Evolutionary conservation across 2,329 filamentous ascomycete genomes (phyloP).

Genomic region (Immersiporthe knoxdaviesiana): DNA sequence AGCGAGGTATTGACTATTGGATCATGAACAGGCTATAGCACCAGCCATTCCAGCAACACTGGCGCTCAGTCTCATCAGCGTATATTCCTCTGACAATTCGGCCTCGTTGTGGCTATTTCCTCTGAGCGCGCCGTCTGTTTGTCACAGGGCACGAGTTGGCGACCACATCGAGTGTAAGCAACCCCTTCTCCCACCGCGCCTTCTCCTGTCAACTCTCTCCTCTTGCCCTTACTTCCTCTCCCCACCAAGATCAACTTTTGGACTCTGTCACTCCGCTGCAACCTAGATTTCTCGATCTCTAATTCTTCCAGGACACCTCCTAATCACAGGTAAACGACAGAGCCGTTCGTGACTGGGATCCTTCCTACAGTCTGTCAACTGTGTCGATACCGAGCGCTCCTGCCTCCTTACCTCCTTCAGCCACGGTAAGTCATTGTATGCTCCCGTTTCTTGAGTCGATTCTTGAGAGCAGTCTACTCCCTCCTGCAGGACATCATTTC

Average conservation of each 20-base stretch:
- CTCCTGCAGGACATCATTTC: neutral
- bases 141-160: neutral
- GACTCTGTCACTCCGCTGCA: neutral
- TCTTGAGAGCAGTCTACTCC: neutral
- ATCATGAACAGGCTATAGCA: neutral
- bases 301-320: neutral
- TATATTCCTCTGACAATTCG: neutral
- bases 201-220: neutral
- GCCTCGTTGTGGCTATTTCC: neutral
- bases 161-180: neutral
- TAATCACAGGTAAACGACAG: neutral
- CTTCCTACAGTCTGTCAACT: neutral
- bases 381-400: neutral
- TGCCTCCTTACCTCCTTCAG: neutral
- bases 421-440: neutral
- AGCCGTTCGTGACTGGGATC: neutral
- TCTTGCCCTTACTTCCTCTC: neutral
- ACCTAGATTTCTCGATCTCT: neutral
- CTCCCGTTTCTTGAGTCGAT: neutral
- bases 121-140: neutral
- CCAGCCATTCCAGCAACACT: neutral
- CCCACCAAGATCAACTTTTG: neutral
- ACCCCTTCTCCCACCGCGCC: neutral
- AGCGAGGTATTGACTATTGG: neutral
- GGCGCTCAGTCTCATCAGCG: neutral